These are phyloP conservation scores for Spiraea crenata DNA, from an alignment of 331 rosid species.

Conservation along the genomic window DNA sequence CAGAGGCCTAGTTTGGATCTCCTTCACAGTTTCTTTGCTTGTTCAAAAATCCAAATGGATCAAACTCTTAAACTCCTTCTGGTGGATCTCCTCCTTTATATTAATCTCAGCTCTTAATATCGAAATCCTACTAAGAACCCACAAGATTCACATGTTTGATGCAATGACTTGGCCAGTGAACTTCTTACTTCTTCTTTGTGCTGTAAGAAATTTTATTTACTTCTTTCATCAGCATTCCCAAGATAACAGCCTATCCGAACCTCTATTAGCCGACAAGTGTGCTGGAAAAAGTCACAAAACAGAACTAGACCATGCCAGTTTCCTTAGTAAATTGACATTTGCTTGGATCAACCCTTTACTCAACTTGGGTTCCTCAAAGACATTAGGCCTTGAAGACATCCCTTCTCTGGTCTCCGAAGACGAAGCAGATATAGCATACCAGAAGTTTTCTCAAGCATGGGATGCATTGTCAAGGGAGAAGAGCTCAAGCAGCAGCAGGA, in stretches of 20 bases:
- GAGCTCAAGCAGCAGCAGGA: conserved; percentile 27
- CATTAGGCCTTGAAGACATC: conserved; percentile 56
- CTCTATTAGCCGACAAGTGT: conserved; percentile 37
- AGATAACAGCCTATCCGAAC: conserved; percentile 40
- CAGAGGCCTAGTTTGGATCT: conserved; percentile 42
- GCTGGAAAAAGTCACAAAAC: conserved; percentile 21
- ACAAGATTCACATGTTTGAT: conserved; percentile 35
- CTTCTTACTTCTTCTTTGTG: conserved; percentile 50
- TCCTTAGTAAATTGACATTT: conserved; percentile 55
- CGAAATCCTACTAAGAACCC: conserved; percentile 33
- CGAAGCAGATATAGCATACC: conserved; percentile 49
- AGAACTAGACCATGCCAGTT: conserved; percentile 27
- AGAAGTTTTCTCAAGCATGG: conserved; percentile 54
- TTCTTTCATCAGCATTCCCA: conserved; percentile 3
- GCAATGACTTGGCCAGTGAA: conserved; percentile 39
- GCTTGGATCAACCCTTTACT: conserved; percentile 73
- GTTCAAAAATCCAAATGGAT: conserved; percentile 45
- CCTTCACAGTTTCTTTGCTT: conserved; percentile 43
- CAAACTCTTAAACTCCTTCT: conserved; percentile 32
- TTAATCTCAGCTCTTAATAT: conserved; percentile 46
- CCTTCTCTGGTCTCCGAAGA: conserved; percentile 69
- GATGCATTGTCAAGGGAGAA: conserved; percentile 37
- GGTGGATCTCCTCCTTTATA: conserved; percentile 55
- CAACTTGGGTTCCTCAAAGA: conserved; percentile 52
- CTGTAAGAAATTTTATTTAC: conserved; percentile 36